These are phyloP conservation scores for Diaporthe sp. DNA, from an alignment of 2,329 filamentous ascomycete genomes.

Conservation along the genomic window DNA sequence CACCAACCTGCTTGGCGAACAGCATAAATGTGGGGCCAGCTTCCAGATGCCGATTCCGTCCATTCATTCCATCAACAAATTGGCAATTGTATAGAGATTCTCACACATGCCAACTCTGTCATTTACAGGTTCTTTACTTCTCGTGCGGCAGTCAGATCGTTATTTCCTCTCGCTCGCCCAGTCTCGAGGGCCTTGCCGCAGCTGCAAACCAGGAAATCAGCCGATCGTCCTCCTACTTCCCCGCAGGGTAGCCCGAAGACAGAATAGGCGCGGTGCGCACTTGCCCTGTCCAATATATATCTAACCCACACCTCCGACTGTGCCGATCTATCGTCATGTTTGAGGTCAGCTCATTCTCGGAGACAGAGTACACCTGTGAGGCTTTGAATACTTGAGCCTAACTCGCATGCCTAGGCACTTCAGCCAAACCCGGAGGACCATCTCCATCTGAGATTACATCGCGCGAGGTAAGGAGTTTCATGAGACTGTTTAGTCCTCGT, in stretches of 20 bases:
- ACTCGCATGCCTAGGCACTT: conserved; percentile 47
- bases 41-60: conserved; percentile 11
- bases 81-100: background rate
- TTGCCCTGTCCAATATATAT: background rate
- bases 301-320: background rate
- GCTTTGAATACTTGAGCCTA: background rate
- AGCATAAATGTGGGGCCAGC: conserved; percentile 4
- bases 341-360: conserved; percentile 35
- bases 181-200: background rate
- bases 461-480: conserved; percentile 71
- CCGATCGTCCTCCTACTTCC: conserved; percentile 8
- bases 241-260: conserved; percentile 11
- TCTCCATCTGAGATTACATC: conserved; percentile 85
- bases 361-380: no score
- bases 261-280: background rate
- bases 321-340: conserved; percentile 35
- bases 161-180: background rate
- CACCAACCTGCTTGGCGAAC: background rate
- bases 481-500: background rate
- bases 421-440: conserved; percentile 73
- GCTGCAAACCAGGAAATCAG: background rate
- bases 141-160: no score
- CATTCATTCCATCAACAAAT: background rate
- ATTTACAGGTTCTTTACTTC: background rate
- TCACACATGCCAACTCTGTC: background rate